phyloP scores from a whole-genome alignment of 139 green algal genomes.

The Tetraselmis striata region DNA sequence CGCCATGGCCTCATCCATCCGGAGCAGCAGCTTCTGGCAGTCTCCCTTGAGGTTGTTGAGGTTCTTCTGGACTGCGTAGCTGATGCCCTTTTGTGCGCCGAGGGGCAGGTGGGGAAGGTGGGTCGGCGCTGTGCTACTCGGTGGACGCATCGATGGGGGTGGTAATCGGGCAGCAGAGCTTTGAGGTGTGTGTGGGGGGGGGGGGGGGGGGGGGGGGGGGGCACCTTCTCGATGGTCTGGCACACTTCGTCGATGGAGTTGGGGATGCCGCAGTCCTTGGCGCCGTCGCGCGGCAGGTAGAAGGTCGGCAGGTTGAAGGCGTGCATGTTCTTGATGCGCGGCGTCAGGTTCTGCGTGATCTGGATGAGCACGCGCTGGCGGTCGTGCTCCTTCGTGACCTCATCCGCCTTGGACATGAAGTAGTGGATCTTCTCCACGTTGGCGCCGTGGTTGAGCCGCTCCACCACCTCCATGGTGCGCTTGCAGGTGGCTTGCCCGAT shows the following conservation, averaged over 20 bases:
- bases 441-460: conserved; percentile 47
- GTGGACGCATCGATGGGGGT: too few relatives aligned
- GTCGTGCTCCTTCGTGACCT: conserved; percentile 55
- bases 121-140: too few relatives aligned
- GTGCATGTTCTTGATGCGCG: conserved; percentile 54
- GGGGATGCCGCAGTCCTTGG: conserved; percentile 42
- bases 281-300: conserved; percentile 47
- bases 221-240: conserved; percentile 55
- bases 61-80: conserved; percentile 37
- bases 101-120: too few relatives aligned
- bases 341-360: conserved; percentile 51
- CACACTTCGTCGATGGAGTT: conserved; percentile 65
- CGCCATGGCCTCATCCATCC: conserved; percentile 11
- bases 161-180: too few relatives aligned
- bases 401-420: conserved; percentile 72
- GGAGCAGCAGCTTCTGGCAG: conserved; percentile 10
- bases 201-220: too few relatives aligned
- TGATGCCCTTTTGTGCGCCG: conserved; percentile 20
- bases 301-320: conserved; percentile 64
- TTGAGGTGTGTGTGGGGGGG: too few relatives aligned
- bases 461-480: conserved; percentile 58
- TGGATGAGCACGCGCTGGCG: conserved; percentile 54
- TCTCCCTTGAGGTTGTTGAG: conserved; percentile 26
- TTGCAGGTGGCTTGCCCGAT: conserved; percentile 64
- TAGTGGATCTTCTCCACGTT: conserved; percentile 68